Percentiles rank a stretch among this genome's conserved stretches.
Evolutionary conservation across 129 eudicot species (phyloP).

Genomic region (Calendula officinalis): DNA sequence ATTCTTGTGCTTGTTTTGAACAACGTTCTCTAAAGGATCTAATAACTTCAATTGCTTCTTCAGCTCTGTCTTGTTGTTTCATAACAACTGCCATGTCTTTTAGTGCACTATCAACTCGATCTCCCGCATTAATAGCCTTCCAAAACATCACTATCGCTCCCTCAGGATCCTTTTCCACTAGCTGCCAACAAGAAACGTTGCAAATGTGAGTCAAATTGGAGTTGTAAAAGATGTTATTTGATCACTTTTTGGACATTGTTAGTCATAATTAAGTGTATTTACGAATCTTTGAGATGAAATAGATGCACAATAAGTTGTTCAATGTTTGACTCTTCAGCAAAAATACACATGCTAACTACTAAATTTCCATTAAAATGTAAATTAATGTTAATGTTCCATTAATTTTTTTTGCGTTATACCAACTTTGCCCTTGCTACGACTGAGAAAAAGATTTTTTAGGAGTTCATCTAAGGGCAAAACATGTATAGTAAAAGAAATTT

Average conservation of each 20-base stretch:
- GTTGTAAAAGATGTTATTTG: not conserved
- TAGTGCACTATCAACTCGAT: constrained; percentile 82
- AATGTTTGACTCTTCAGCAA: too few species aligned
- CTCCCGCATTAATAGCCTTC: constrained; percentile 82
- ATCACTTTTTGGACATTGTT: not conserved
- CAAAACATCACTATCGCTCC: constrained; percentile 67
- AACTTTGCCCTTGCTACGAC: too few species aligned
- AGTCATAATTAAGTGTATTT: not conserved
- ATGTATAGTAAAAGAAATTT: too few species aligned
- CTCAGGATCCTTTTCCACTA: constrained; percentile 75
- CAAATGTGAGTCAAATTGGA: not conserved
- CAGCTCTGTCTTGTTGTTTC: constrained; percentile 83
- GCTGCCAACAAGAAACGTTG: constrained; percentile 28
- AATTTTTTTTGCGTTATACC: too few species aligned
- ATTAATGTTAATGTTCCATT: not conserved
- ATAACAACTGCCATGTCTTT: constrained; percentile 91
- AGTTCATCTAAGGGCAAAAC: too few species aligned
- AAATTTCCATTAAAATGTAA: too few species aligned
- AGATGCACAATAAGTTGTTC: not conserved
- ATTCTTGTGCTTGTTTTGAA: constrained; percentile 81
- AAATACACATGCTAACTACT: too few species aligned
- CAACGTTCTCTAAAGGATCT: constrained; percentile 58
- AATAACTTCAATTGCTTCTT: constrained; percentile 80
- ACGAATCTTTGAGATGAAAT: not conserved
- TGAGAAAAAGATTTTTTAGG: too few species aligned